Evolutionary conservation across 352 stramenopile genomes (phyloP), one percentile per base, ranked within the genome.

Genomic region (Saprolegnia diclina): DNA sequence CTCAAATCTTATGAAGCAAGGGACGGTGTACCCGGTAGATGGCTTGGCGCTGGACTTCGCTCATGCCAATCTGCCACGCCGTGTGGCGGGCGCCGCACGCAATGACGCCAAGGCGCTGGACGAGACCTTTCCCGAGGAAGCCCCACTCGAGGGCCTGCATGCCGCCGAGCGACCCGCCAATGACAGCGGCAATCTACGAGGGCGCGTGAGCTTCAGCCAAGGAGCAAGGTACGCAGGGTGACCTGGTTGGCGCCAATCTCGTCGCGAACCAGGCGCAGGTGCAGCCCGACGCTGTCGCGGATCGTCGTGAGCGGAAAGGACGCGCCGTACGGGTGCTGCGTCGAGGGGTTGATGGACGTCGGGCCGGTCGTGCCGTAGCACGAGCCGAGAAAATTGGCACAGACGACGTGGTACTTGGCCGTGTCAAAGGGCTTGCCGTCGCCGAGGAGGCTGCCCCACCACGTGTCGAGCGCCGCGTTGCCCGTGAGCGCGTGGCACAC

Each of bases 131-230:
- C 1, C 83, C 92, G 50, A 97, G 75, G 52, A 97, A 95, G 13
- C 83, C 91, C 90, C 95, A 98, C 76, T 99, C 96, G 57, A 99
- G 89, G n/a, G 91, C 85, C 77, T 98, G 94, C 96, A 99, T 99
- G 29, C 95, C 96, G 32, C 96, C 96, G 72, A 98, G 89, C n/a
- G 89, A 98, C 19, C 95, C 96, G 37, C 96, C 96, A 68, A 99
- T 90, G 4, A 99, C 96, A 18, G 80, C 79, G 45, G 89, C 86
- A 62, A 69, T 56, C 63, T 35, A 35, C 5, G 29, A 35, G 2
- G 5, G 29, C 57, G 64, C 37, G 64, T 46, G 37, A 65, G 18
- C 29, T 56, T 61, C 14, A 53, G 64, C 5, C 7, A n/a, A n/a
- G n/a, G n/a, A n/a, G n/a, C n/a, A n/a, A n/a, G n/a, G n/a, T n/a